Evolutionary conservation across 2,329 filamentous ascomycete genomes (phyloP), one percentile per base, ranked within the genome.

Genomic region (Penicillium expansum): DNA sequence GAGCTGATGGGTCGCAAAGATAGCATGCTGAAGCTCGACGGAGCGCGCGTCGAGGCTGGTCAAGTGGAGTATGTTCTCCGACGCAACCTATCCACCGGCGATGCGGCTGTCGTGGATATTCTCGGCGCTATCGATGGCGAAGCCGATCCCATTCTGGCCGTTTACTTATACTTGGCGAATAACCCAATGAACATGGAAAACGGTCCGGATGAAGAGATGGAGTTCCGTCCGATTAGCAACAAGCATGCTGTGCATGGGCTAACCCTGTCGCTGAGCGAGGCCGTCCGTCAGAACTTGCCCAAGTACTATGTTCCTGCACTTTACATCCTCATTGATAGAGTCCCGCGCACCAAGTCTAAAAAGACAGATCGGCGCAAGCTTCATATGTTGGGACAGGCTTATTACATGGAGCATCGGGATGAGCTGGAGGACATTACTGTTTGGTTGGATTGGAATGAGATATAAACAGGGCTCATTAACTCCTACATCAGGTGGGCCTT

Each of bases 1-100:
- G 64, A 69, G 48, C 56, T 67, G 10, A 61, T 70, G 41, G 67
- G 67, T 9, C 67, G 67, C 4, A 70, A 68, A 27, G 67, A 70
- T 38, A 64, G 65, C 0, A 56, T 68, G 45, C 49, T 70, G 7
- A 70, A 70, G 22, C 57, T 69, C 0, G 57, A 68, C 27, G 67
- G 67, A 1, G 58, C 52, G 0, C 59, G 67, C 1, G 58, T 69
- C 7, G 64, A 69, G 33, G 55, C 62, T 0, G 52, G 45, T 1
- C 63, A 69, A 30, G 67, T 69, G 4, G 67, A 69, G 42, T 60
- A 62, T 37, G 47, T 65, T 0, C 48, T 64, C 1, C 57, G 63
- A 1, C 53, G 43, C 2, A 54, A 50, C 2, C 32, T 67, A 0
- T 51, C 57, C 0, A 43, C 55, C 1, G 57, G 57, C 1, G 62